Percentiles rank a stretch among this genome's conserved stretches.
Conservation (phyloP, 164 flowering plant species). For the Annona squamosa region DNA sequence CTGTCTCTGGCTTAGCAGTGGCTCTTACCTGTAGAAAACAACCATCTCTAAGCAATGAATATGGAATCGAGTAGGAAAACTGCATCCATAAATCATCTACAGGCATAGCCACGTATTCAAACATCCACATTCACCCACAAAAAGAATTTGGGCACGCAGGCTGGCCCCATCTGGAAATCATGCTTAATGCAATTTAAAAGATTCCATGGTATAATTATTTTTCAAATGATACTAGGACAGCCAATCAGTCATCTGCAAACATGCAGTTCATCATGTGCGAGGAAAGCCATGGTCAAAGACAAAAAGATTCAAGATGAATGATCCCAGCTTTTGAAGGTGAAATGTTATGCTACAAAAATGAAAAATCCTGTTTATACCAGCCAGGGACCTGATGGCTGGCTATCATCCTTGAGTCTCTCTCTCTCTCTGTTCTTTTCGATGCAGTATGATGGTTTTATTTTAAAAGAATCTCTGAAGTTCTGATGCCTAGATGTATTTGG, state of each 20-base stretch:
- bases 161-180: too few relatives aligned
- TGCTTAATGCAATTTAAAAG: too few relatives aligned
- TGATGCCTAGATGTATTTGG: not conserved
- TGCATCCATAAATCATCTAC: not conserved
- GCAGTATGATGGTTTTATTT: not conserved
- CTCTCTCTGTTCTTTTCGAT: too few relatives aligned
- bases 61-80: not conserved
- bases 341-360: not conserved
- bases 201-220: not conserved
- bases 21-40: constrained; percentile 32
- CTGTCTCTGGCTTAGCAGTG: constrained; percentile 21
- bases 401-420: not conserved
- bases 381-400: not conserved
- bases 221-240: not conserved
- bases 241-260: not conserved
- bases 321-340: not conserved
- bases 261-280: not conserved
- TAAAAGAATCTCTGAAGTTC: not conserved
- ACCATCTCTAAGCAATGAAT: not conserved
- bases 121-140: not conserved
- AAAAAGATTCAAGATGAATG: not conserved
- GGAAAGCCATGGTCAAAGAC: not conserved
- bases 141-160: too few relatives aligned
- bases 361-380: not conserved
- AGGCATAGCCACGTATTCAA: too few relatives aligned